Conservation (phyloP, 768 basidiomycete genomes). For the Termitomyces sp. region DNA sequence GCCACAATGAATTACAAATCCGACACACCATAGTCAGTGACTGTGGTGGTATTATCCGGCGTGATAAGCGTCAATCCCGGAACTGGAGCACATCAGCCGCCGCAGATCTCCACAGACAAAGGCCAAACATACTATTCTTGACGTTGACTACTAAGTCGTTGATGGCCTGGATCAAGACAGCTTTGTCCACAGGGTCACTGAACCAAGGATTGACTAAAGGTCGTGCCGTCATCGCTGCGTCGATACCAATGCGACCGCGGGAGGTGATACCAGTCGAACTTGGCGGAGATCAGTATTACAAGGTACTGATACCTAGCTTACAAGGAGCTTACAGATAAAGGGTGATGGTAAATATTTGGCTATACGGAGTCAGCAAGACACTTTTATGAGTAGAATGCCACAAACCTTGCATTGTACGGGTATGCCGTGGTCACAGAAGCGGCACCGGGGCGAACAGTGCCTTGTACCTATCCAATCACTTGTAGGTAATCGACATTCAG, state of each 20-base stretch:
- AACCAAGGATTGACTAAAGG: slow-evolving; percentile 55
- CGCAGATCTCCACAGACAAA: background rate
- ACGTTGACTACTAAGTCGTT: slow-evolving; percentile 41
- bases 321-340: slow-evolving; percentile 40
- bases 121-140: slow-evolving; percentile 29
- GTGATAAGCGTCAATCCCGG: slow-evolving; percentile 50
- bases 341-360: slow-evolving; percentile 59
- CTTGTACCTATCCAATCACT: slow-evolving; percentile 39
- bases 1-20: background rate
- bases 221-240: slow-evolving; percentile 41
- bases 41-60: slow-evolving; percentile 53
- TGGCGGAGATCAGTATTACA: slow-evolving; percentile 1
- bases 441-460: slow-evolving; percentile 58
- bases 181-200: slow-evolving; percentile 50
- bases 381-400: background rate
- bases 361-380: slow-evolving; percentile 7
- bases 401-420: slow-evolving; percentile 44
- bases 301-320: background rate
- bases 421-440: slow-evolving; percentile 42
- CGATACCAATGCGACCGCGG: slow-evolving; percentile 57
- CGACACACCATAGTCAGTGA: slow-evolving; percentile 42
- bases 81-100: slow-evolving; percentile 27
- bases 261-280: slow-evolving; percentile 59
- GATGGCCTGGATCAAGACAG: slow-evolving; percentile 42
- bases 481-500: background rate